These are phyloP conservation scores for Starmerella khaoyaiensis DNA, from an alignment of 805 yeast species.

Conservation along the genomic window DNA sequence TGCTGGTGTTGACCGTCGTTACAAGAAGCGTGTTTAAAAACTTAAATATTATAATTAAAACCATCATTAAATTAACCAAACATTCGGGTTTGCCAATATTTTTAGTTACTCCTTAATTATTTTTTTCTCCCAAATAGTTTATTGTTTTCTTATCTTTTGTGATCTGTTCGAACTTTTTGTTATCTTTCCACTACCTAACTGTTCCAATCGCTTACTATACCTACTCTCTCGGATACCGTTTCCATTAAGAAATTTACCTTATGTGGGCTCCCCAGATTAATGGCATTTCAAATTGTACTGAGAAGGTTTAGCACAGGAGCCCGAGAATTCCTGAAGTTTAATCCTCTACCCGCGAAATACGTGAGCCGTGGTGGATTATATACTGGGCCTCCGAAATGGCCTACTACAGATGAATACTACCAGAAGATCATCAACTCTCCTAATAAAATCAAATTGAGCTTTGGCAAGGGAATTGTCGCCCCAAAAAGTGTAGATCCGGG, in stretches of 20 bases:
- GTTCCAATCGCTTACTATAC: no score
- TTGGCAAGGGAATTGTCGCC: slow-evolving; percentile 2
- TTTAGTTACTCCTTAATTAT: background rate
- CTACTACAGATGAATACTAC: slow-evolving; percentile 17
- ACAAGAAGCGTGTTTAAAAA: slow-evolving; percentile 25
- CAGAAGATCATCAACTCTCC: background rate
- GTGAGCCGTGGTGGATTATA: slow-evolving; percentile 7
- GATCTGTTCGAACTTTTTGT: background rate
- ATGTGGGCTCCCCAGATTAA: no score
- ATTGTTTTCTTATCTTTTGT: background rate
- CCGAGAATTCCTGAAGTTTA: slow-evolving; percentile 14
- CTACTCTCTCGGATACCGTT: no score
- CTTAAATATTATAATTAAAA: slow-evolving; percentile 14
- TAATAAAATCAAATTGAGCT: no score
- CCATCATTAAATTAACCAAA: slow-evolving; percentile 2
- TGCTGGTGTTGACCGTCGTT: slow-evolving; percentile 23
- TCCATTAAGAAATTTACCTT: no score
- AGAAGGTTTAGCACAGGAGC: background rate
- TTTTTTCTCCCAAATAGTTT: background rate
- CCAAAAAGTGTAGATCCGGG: slow-evolving; percentile 16
- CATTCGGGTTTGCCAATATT: no score
- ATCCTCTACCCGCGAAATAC: slow-evolving; percentile 14
- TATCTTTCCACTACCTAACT: background rate
- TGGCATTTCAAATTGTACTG: background rate
- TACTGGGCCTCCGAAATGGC: slow-evolving; percentile 15